phyloP scores from a whole-genome alignment of 192 early-diverging fungal species.

The Phlyctochytrium bullatum region DNA sequence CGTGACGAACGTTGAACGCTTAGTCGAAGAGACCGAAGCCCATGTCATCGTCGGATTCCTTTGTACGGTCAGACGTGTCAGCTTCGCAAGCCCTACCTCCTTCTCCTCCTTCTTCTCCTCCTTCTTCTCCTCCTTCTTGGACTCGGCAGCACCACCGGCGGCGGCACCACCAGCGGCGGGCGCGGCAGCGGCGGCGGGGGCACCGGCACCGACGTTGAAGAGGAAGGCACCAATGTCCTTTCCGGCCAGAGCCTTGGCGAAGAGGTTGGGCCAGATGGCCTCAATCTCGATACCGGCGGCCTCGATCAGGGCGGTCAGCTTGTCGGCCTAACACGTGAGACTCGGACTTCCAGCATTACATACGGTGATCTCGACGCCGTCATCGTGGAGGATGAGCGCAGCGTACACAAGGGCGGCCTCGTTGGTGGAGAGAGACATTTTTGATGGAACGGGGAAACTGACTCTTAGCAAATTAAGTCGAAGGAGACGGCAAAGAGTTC shows the following conservation, averaged over 20 bases:
- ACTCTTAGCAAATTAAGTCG: no score
- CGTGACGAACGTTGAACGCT: no score
- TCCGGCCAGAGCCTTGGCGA: constrained; percentile 97
- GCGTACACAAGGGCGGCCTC: constrained; percentile 95
- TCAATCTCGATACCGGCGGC: constrained; percentile 90
- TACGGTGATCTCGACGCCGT: constrained; percentile 95
- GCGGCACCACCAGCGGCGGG: constrained; percentile 52
- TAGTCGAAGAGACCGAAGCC: constrained; percentile 73
- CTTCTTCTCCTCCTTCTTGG: constrained; percentile 41
- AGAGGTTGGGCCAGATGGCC: constrained; percentile 92
- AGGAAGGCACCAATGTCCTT: constrained; percentile 87
- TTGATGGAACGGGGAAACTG: constrained; percentile 24
- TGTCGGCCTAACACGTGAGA: constrained; percentile 84
- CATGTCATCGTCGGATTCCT: constrained; percentile 81
- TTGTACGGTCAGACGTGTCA: background rate
- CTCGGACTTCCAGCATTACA: no score
- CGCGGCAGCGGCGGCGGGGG: constrained; percentile 53
- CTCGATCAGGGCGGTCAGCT: constrained; percentile 86
- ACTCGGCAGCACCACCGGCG: constrained; percentile 48
- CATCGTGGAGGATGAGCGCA: constrained; percentile 97
- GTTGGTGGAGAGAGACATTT: constrained; percentile 56
- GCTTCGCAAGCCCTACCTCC: constrained; percentile 27
- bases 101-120: constrained; percentile 53
- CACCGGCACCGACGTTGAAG: constrained; percentile 75
- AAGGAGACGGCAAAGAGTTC: no score